Conservation (phyloP, 495 filamentous ascomycete species). For the Hypoxylon subgilvum region DNA sequence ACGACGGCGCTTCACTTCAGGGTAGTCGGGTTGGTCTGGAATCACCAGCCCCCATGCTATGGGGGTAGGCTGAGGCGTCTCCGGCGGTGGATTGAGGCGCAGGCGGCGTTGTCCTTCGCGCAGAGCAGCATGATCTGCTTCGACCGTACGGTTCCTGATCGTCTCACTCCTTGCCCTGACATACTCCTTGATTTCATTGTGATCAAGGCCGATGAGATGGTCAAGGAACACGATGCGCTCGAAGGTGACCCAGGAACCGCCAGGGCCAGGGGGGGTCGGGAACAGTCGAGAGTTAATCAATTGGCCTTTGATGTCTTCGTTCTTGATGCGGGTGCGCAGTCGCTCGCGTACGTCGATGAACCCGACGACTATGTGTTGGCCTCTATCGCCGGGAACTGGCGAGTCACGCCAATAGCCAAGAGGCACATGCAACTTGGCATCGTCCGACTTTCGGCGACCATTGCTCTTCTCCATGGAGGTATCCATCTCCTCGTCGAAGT, state of each 20-base stretch:
- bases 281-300: conserved; percentile 46
- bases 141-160: conserved; percentile 19
- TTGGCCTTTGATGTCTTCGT: conserved; percentile 45
- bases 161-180: conserved; percentile 56
- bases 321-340: conserved; percentile 58
- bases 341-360: conserved; percentile 62
- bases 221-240: conserved; percentile 57
- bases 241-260: conserved; percentile 63
- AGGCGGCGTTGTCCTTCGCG: conserved; percentile 47
- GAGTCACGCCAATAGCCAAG: conserved; percentile 64
- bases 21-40: conserved; percentile 44
- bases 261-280: conserved; percentile 57
- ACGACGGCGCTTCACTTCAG: conserved; percentile 48
- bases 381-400: conserved; percentile 43
- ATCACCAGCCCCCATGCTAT: conserved; percentile 53
- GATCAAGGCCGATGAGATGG: conserved; percentile 54
- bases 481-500: conserved; percentile 34
- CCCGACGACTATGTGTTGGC: conserved; percentile 58
- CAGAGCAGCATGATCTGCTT: conserved; percentile 44
- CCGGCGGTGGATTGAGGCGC: conserved; percentile 44
- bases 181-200: conserved; percentile 60
- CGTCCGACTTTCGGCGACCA: conserved; percentile 36
- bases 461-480: conserved; percentile 30
- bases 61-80: conserved; percentile 40
- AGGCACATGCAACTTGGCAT: conserved; percentile 50